A percentile compares a stretch with the other conserved stretches of the same genome.
phyloP scores from a whole-genome alignment of 768 basidiomycete species.

The Mycena albidolilacea region DNA sequence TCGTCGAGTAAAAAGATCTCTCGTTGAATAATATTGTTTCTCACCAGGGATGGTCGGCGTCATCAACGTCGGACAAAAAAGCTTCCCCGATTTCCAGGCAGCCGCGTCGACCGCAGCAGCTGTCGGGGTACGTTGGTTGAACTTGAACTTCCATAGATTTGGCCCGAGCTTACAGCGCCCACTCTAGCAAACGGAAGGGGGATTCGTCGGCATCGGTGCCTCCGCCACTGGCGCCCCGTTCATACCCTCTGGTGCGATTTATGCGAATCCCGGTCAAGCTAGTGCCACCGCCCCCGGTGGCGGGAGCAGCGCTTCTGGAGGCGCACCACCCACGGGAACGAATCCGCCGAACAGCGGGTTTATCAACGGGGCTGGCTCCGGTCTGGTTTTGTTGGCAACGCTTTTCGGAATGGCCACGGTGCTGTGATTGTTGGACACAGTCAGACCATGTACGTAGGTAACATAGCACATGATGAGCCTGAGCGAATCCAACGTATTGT shows the following conservation, averaged over 20 bases:
- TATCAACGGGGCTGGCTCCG: too few species aligned
- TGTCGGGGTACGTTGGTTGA: not conserved
- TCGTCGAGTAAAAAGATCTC: too few species aligned
- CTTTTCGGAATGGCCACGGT: too few species aligned
- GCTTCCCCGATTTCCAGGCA: not conserved
- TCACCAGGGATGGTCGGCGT: slow-evolving; percentile 16
- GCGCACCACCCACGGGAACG: too few species aligned
- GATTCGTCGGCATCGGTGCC: slow-evolving; percentile 9
- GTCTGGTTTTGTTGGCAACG: too few species aligned
- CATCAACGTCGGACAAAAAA: not conserved
- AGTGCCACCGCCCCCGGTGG: not conserved
- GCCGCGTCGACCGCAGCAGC: not conserved
- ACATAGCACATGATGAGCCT: too few species aligned
- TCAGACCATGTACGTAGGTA: too few species aligned
- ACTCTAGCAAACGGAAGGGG: not conserved
- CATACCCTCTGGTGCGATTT: not conserved
- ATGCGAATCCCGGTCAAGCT: not conserved
- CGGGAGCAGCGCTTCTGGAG: too few species aligned
- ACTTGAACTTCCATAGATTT: too few species aligned
- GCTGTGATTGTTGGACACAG: too few species aligned
- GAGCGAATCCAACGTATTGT: too few species aligned
- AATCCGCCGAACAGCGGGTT: too few species aligned
- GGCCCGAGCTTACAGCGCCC: not conserved
- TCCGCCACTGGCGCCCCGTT: not conserved
- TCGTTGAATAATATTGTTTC: not conserved